Percentiles rank a stretch among this genome's conserved stretches.
Evolutionary conservation across 352 stramenopile genomes (phyloP).

Genomic region (Phytophthora meadii): DNA sequence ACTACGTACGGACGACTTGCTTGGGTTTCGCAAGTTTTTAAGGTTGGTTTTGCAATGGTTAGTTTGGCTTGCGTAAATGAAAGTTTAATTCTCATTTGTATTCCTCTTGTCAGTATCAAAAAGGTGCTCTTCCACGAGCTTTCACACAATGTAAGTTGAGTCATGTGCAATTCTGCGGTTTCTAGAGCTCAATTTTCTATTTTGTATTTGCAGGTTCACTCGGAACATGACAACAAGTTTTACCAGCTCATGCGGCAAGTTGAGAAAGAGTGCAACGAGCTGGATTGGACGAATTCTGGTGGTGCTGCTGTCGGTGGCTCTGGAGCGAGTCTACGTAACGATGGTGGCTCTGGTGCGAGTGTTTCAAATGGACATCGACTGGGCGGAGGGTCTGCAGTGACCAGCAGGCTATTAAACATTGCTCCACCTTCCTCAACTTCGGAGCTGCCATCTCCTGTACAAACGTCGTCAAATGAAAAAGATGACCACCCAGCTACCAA

Average conservation of each 20-base stretch:
- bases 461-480: neutral
- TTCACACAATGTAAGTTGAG: constrained; percentile 88
- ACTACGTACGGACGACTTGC: constrained; percentile 95
- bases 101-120: constrained; percentile 68
- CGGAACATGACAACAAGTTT: constrained; percentile 82
- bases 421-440: neutral
- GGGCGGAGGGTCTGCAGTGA: constrained; percentile 39
- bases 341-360: constrained; percentile 8
- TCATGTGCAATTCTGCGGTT: neutral
- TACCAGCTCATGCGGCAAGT: constrained; percentile 85
- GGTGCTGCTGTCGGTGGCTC: constrained; percentile 50
- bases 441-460: neutral
- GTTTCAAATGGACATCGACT: constrained; percentile 40
- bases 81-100: neutral
- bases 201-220: constrained; percentile 52
- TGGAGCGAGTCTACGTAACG: constrained; percentile 19
- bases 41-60: constrained; percentile 50
- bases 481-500: neutral
- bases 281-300: constrained; percentile 66
- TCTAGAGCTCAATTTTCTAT: neutral
- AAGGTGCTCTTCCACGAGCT: constrained; percentile 96
- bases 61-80: constrained; percentile 7
- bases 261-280: constrained; percentile 74
- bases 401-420: constrained; percentile 37
- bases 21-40: constrained; percentile 91